Evolutionary conservation across 78 protist species (phyloP), one percentile per base, ranked within the genome.

Genomic region (Polysphondylium violaceum): DNA sequence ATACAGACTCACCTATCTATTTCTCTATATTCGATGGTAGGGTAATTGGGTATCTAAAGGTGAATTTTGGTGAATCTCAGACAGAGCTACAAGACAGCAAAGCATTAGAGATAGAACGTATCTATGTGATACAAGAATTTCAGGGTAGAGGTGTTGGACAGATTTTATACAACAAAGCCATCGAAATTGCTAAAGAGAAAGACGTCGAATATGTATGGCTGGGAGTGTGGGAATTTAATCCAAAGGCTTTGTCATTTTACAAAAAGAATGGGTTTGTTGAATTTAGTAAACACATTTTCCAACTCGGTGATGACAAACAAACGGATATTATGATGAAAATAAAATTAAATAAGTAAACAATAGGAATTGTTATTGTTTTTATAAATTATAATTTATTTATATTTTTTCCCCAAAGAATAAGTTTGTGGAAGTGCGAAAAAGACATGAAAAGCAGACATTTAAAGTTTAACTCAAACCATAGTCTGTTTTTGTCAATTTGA

Each of bases 211-310:
- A 61, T 33, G 7, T 61, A 61, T 61, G 69, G 69, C 14, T 61
- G 38, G 69, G 69, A 31, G 69, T 61, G 4, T 61, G 69, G 69
- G 69, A 61, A 29, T 3, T 5, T 8, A 61, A 61, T 61, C 43
- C 29, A 33, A 25, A 12, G 4, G 69, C 69, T 6, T 31, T 61
- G 3, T 3, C 11, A 16, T 61, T 61, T 12, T 61, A 61, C 36
- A 61, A 4, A 16, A 61, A 61, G 12, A n/a, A 61, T 61, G 38
- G 38, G 4, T 61, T 61, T 12, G 3, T 29, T 27, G 38, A 6
- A 61, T 61, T 29, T 33, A 40, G 12, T 61, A 31, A n/a, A 29
- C 69, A 61, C 31, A 29, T 31, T 8, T 61, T 61, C 12, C 16
- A 9, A 29, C 12, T 61, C 19, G 69, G 69, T 29, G 31, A 5